Conservation (phyloP, 768 basidiomycete genomes). For the Boletus pseudopeckii region DNA sequence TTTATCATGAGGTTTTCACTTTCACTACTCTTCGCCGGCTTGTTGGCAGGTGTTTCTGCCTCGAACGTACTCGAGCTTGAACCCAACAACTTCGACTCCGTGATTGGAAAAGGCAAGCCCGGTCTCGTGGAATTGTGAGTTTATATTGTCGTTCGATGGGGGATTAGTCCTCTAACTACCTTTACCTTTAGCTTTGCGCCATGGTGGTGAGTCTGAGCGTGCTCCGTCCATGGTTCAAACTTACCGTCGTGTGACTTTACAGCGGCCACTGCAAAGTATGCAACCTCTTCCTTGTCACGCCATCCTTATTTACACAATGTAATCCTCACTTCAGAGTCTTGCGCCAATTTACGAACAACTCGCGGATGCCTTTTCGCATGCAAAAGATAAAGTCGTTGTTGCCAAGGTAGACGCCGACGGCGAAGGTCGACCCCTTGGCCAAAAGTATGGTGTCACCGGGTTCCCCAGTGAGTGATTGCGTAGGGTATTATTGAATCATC, state of each 20-base stretch:
- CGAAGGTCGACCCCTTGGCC: constrained; percentile 69
- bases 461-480: constrained; percentile 67
- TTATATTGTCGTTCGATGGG: not conserved
- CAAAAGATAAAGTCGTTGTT: constrained; percentile 79
- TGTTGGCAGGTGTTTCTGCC: constrained; percentile 55
- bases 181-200: constrained; percentile 63
- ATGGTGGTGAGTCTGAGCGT: constrained; percentile 64
- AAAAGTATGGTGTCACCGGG: constrained; percentile 76
- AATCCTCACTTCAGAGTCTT: constrained; percentile 57
- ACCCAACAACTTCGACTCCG: constrained; percentile 68
- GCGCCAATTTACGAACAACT: constrained; percentile 88
- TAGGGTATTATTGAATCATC: not conserved
- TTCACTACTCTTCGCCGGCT: constrained; percentile 51
- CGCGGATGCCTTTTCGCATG: constrained; percentile 78
- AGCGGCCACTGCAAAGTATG: constrained; percentile 87
- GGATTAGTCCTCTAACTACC: not conserved
- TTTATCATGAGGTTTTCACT: constrained; percentile 56
- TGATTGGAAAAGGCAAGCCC: constrained; percentile 76
- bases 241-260: not conserved
- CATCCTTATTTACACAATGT: not conserved
- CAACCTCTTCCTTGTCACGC: not conserved
- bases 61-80: constrained; percentile 84
- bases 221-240: not conserved
- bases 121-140: constrained; percentile 91
- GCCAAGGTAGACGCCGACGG: constrained; percentile 95